phyloP scores from a whole-genome alignment of 1,139 yeast genomes.

The Blastobotrys persicus region DNA sequence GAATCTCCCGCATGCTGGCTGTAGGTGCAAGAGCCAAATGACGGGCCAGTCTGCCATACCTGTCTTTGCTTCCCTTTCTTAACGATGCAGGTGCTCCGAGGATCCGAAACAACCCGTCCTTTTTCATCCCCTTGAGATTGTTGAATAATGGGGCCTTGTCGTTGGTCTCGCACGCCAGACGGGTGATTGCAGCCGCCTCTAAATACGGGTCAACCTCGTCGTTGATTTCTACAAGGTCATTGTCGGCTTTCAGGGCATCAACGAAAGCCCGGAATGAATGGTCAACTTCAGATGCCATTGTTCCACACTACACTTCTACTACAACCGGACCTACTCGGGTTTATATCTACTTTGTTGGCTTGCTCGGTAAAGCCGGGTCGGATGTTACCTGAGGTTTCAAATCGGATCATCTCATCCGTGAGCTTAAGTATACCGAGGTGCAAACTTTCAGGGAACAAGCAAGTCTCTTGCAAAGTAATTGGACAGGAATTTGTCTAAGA shows the following conservation, averaged over 20 bases:
- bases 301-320: not conserved
- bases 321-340: too few relatives aligned
- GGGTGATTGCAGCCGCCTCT: slow-evolving; percentile 3
- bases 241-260: not conserved
- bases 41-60: not conserved
- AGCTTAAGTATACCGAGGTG: too few relatives aligned
- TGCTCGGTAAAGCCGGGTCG: too few relatives aligned
- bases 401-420: too few relatives aligned
- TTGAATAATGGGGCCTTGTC: slow-evolving; percentile 8
- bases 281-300: not conserved
- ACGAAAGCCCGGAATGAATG: slow-evolving; percentile 4
- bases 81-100: slow-evolving; percentile 3
- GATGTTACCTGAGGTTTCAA: too few relatives aligned
- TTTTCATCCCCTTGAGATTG: not conserved
- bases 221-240: slow-evolving; percentile 5
- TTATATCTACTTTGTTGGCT: too few relatives aligned
- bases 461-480: too few relatives aligned
- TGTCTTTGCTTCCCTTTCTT: not conserved
- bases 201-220: slow-evolving; percentile 2
- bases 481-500: too few relatives aligned
- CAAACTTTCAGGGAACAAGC: too few relatives aligned
- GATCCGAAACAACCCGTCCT: slow-evolving; percentile 3
- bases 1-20: slow-evolving; percentile 4
- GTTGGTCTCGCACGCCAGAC: slow-evolving; percentile 1
- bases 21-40: slow-evolving; percentile 2